These are phyloP conservation scores for Brassica carinata DNA, from an alignment of 345 rosid genomes.

Conservation along the genomic window DNA sequence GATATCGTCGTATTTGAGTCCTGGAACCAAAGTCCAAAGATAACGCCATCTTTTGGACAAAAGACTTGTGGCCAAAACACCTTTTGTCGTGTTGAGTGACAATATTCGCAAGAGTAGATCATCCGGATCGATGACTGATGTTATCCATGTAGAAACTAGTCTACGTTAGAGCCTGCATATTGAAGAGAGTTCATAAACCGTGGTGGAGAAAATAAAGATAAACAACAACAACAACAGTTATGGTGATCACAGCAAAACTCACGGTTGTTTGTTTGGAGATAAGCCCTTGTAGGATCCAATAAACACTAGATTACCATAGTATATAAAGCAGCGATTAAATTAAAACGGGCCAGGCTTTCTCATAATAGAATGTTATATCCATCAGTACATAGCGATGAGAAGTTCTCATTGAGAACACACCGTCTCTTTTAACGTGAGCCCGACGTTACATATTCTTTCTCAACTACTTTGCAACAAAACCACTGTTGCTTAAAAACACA, in stretches of 20 bases:
- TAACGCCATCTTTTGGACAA: constrained; percentile 32
- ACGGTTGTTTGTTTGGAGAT: background rate
- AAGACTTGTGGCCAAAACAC: background rate
- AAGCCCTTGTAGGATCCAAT: background rate
- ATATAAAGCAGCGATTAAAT: too few species aligned
- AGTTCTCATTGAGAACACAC: background rate
- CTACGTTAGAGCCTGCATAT: background rate
- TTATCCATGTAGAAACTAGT: background rate
- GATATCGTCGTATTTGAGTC: constrained; percentile 4
- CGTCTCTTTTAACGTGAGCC: background rate
- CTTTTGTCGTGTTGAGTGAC: constrained; percentile 10
- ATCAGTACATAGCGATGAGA: background rate
- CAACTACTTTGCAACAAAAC: background rate
- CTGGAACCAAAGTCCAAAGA: constrained; percentile 17
- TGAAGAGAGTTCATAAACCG: background rate
- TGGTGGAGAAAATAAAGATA: background rate
- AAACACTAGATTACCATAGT: too few species aligned
- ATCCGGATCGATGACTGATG: constrained; percentile 8
- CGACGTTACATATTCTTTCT: background rate
- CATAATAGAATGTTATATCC: too few species aligned
- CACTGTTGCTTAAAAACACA: constrained; percentile 40
- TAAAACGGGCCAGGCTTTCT: too few species aligned
- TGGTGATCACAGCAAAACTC: background rate
- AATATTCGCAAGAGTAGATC: constrained; percentile 17
- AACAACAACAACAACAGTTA: background rate